Conservation (phyloP, 2,329 filamentous ascomycete species). For the Bipolaris victoriae region DNA sequence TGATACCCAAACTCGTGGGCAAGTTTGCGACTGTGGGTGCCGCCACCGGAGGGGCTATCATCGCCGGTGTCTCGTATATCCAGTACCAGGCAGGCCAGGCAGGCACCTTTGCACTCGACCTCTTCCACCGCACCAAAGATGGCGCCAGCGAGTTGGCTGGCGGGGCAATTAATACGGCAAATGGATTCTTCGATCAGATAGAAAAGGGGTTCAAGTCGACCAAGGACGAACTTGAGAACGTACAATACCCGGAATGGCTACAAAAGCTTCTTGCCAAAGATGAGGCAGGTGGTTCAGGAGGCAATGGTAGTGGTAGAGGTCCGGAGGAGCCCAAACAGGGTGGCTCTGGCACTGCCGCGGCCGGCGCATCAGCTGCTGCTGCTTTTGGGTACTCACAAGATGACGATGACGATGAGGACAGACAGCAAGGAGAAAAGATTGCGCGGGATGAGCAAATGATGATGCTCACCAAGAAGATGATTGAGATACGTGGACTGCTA, state of each 20-base stretch:
- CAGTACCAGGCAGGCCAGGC: constrained; percentile 94
- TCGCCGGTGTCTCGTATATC: constrained; percentile 87
- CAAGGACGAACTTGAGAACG: constrained; percentile 75
- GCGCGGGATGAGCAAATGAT: constrained; percentile 98
- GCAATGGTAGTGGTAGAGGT: constrained; percentile 48
- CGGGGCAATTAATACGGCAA: constrained; percentile 72
- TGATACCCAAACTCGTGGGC: constrained; percentile 83
- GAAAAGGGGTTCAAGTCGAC: constrained; percentile 81
- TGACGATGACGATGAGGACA: constrained; percentile 71
- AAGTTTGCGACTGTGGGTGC: constrained; percentile 89
- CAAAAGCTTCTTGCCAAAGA: constrained; percentile 67
- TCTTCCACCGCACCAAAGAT: constrained; percentile 75
- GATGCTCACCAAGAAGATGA: constrained; percentile 99
- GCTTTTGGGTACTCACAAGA: constrained; percentile 79
- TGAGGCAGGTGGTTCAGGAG: constrained; percentile 48
- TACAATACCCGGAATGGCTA: constrained; percentile 77
- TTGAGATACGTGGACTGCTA: constrained; percentile 92
- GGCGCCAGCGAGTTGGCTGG: constrained; percentile 72
- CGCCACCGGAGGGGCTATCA: constrained; percentile 85
- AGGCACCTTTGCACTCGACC: constrained; percentile 76
- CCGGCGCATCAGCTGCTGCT: constrained; percentile 73
- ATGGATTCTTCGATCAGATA: constrained; percentile 79
- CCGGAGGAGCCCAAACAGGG: constrained; percentile 61
- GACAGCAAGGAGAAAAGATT: constrained; percentile 67
- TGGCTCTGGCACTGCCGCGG: constrained; percentile 62